Evolutionary conservation across 2,329 filamentous ascomycete genomes (phyloP), one percentile per base, ranked within the genome.

Genomic region (Sclerotinia glacialis): DNA sequence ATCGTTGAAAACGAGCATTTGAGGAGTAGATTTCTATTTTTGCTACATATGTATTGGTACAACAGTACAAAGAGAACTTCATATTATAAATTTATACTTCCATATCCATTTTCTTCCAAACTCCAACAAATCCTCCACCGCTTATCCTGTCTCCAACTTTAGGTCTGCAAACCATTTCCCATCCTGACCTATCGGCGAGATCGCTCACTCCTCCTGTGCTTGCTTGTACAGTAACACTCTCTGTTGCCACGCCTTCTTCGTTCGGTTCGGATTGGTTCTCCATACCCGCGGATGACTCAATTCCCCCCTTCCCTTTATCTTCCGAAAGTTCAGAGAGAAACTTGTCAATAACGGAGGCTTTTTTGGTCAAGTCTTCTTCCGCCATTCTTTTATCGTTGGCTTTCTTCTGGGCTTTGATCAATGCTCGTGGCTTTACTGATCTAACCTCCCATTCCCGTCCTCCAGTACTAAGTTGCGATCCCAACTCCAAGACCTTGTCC

Each of bases 361-460:
- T 2, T 9, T 60, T 31, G 14, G 34, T 21, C 8, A 18, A 47
- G 1, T 65, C 28, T 11, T 58, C 18, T 40, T 49, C 23, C 46
- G 34, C 58, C 16, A 23, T 63, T 18, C 65, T 46, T 11, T 55
- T 59, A 7, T 42, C 46, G 31, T 69, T 67, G 7, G 68, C 70
- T 65, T 72, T 64, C 14, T 47, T 50, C 47, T 70, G 67, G 7
- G 68, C 70, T 64, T 71, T 73, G 40, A 72, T n/a, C 21, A 72
- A 44, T 5, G 74, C 72, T 55, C 74, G 73, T 37, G 74, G 72
- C 49, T 71, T 73, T 2, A 81, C 83, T 59, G 80, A 79, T 71
- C 85, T 82, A 23, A 90, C 81, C 74, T 89, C 86, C 88, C 88
- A 90, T 69, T 85, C 81, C 69, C 85, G 80, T 1, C 87, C 85